Evolutionary conservation across 2,329 filamentous ascomycete species (phyloP), one percentile per base, ranked within the genome.

Genomic region (Cercospora nicotianae): DNA sequence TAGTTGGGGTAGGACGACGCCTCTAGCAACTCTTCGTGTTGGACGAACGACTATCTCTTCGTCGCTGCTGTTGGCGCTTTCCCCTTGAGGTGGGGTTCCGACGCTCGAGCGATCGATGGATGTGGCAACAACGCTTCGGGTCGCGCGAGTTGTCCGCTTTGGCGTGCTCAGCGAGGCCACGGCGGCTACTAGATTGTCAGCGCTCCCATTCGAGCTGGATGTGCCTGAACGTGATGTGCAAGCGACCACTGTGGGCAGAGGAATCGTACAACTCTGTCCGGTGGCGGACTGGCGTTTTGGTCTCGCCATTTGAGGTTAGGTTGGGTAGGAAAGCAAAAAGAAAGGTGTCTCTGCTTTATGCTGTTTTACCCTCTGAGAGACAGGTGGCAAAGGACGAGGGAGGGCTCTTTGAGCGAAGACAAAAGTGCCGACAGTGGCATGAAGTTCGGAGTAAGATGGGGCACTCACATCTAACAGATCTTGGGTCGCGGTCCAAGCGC

Each of bases 1-100:
- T 8, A 72, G 42, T 4, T 60, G 59, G 20, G 71, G 68, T 6
- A 73, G 57, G 26, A 58, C 66, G 42, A 73, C 70, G 36, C 68
- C 71, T 57, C 64, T 65, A 10, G 63, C 68, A 31, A 72, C 57
- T 55, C 70, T 65, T 18, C 48, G 59, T 55, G 59, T 62, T 26
- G 58, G 30, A 1, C 59, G 23, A 63, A 39, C 31, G 45, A 45
- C 9, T 7, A 64, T 45, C 23, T 58, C 62, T 18, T 64, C 31
- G 57, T 51, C 36, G 48, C 42, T 60, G 28, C 48, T 48, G 23
- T 30, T 39, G 26, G 39, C 23, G 39, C 63, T 55, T 3, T 65
- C 53, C 9, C 13, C 12, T 30, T 20, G 23, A 18, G n/a, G 30
- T 39, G 33, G 12, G 3, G 33, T 45, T 18, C 12, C 20, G 33